These are phyloP conservation scores for Lentinula raphanica DNA, from an alignment of 768 basidiomycete genomes.

Conservation along the genomic window DNA sequence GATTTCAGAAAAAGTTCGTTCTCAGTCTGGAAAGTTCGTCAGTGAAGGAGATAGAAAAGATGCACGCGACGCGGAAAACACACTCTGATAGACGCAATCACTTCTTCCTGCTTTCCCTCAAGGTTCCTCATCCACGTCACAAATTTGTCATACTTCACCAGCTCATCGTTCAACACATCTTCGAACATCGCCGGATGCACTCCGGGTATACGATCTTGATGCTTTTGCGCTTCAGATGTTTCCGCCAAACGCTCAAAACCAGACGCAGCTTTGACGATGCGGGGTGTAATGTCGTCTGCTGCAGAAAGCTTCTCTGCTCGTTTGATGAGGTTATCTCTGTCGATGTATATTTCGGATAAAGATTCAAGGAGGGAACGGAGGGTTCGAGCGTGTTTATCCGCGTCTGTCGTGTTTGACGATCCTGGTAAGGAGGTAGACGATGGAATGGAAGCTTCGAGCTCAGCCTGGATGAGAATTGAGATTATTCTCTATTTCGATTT, in stretches of 20 bases:
- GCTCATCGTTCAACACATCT: constrained; percentile 69
- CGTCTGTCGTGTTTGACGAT: constrained; percentile 41
- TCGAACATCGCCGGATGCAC: constrained; percentile 85
- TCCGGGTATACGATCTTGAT: constrained; percentile 11
- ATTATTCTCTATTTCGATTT: background rate
- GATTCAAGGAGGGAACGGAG: constrained; percentile 73
- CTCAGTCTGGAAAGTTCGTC: too few relatives aligned
- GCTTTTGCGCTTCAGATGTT: background rate
- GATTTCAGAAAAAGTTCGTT: constrained; percentile 74
- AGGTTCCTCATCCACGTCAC: constrained; percentile 52
- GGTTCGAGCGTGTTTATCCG: constrained; percentile 59
- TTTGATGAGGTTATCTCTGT: constrained; percentile 56
- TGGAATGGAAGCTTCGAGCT: constrained; percentile 64
- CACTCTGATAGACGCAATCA: constrained; percentile 70
- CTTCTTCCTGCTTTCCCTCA: constrained; percentile 54
- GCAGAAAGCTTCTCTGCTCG: constrained; percentile 58
- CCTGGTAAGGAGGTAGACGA: constrained; percentile 42
- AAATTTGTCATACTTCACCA: constrained; percentile 78
- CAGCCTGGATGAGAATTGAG: constrained; percentile 36
- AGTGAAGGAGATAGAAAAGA: constrained; percentile 13
- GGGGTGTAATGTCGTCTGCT: constrained; percentile 68
- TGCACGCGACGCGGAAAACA: background rate
- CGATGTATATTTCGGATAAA: constrained; percentile 64
- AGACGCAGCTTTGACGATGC: constrained; percentile 61
- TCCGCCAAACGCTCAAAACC: constrained; percentile 63